Conservation (phyloP, 2,329 filamentous ascomycete genomes). For the Fusarium illudens region DNA sequence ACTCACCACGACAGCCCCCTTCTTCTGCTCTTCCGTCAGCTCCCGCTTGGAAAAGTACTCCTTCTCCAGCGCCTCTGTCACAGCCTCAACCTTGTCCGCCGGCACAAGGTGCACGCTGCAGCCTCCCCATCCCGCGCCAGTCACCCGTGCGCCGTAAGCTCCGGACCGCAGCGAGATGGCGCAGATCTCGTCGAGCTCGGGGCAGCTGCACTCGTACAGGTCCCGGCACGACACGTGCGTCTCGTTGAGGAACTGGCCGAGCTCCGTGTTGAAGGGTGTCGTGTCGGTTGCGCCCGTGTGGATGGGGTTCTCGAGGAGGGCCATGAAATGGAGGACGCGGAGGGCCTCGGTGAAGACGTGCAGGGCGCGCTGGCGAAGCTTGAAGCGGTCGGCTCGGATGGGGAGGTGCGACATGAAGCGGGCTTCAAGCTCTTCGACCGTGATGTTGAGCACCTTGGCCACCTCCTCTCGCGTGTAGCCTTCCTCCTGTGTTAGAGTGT, state of each 20-base stretch:
- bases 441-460: constrained; percentile 73
- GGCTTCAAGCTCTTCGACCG: constrained; percentile 74
- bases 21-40: constrained; percentile 74
- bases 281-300: constrained; percentile 59
- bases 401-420: constrained; percentile 89
- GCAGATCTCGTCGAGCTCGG: constrained; percentile 91
- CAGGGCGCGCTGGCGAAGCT: constrained; percentile 83
- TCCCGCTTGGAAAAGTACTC: constrained; percentile 81
- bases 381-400: constrained; percentile 86
- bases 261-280: constrained; percentile 67
- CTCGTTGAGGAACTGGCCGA: constrained; percentile 87
- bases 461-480: constrained; percentile 92
- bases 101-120: constrained; percentile 95
- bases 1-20: constrained; percentile 86
- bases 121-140: constrained; percentile 95
- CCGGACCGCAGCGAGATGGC: constrained; percentile 79
- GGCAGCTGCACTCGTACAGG: constrained; percentile 89
- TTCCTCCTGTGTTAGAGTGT: constrained; percentile 77
- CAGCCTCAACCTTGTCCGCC: constrained; percentile 78
- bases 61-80: constrained; percentile 78
- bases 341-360: constrained; percentile 93
- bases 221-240: constrained; percentile 90
- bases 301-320: constrained; percentile 69
- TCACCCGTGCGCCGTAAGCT: constrained; percentile 84
- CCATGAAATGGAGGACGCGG: constrained; percentile 84